Percentiles rank a stretch among this genome's conserved stretches.
Conservation (phyloP, 192 early-diverging fungal genomes). For the Podila horticola region DNA sequence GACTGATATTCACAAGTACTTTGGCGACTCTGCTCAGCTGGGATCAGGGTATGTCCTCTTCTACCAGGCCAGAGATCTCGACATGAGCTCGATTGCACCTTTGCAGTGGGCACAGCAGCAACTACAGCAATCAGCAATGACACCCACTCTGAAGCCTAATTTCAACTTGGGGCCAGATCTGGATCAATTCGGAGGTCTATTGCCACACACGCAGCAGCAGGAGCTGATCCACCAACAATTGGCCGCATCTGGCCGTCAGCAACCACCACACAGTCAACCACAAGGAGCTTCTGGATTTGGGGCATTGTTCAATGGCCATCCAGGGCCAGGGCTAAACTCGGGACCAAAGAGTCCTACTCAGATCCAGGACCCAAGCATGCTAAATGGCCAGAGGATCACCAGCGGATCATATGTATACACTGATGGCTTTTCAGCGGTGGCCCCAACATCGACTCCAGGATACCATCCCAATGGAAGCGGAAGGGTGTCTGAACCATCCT, state of each 20-base stretch:
- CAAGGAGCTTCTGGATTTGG: slow-evolving; percentile 2
- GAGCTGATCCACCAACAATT: slow-evolving; percentile 48
- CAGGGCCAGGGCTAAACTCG: neutral
- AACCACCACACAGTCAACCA: neutral
- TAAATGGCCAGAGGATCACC: slow-evolving; percentile 40
- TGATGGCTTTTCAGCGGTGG: slow-evolving; percentile 5
- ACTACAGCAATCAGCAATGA: slow-evolving; percentile 15
- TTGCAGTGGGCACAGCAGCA: slow-evolving; percentile 50
- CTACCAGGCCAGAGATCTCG: slow-evolving; percentile 70
- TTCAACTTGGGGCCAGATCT: slow-evolving; percentile 19
- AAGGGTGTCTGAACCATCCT: neutral
- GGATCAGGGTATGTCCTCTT: slow-evolving; percentile 87
- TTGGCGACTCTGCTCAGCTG: slow-evolving; percentile 78
- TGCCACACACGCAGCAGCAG: slow-evolving; percentile 45
- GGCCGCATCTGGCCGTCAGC: slow-evolving; percentile 5
- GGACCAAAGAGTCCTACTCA: slow-evolving; percentile 35
- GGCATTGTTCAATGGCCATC: neutral
- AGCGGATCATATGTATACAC: slow-evolving; percentile 50
- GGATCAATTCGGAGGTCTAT: slow-evolving; percentile 38
- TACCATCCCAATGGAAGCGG: slow-evolving; percentile 15
- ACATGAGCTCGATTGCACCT: slow-evolving; percentile 36
- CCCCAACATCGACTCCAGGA: slow-evolving; percentile 15
- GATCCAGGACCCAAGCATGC: slow-evolving; percentile 33
- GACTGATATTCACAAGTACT: slow-evolving; percentile 80
- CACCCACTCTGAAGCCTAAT: neutral